A percentile compares a stretch with the other conserved stretches of the same genome.
phyloP scores from a whole-genome alignment of 169 alveolate species.

The Plasmodium yoelii region DNA sequence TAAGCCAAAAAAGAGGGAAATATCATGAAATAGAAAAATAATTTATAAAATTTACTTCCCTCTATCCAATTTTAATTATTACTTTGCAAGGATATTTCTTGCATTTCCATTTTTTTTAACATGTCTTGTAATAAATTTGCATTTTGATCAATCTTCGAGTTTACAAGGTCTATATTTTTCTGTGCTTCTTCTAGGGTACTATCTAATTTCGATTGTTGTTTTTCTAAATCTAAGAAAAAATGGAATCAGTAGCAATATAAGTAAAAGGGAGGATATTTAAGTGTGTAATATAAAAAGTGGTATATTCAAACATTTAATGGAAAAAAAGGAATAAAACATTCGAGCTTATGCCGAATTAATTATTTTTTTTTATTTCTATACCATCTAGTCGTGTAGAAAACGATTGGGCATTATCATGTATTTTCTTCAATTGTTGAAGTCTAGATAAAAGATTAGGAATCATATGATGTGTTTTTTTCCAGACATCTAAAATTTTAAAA shows the following conservation, averaged over 20 bases:
- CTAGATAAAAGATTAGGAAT: conserved; percentile 66
- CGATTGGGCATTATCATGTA: conserved; percentile 73
- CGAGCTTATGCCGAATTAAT: neutral
- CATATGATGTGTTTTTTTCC: conserved; percentile 75
- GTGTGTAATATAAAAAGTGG: neutral
- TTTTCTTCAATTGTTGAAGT: conserved; percentile 46
- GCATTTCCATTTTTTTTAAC: conserved; percentile 27
- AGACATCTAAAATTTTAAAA: conserved; percentile 63
- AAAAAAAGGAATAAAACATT: neutral
- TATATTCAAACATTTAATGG: neutral
- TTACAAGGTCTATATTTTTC: conserved; percentile 25
- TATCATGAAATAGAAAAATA: neutral
- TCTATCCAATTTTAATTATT: neutral
- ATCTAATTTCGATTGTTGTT: conserved; percentile 49
- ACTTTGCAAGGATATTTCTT: neutral
- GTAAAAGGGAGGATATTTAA: neutral
- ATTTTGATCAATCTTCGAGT: conserved; percentile 54
- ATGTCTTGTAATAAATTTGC: conserved; percentile 50
- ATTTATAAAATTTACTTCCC: neutral
- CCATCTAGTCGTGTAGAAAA: conserved; percentile 66
- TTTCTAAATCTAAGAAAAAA: conserved; percentile 45
- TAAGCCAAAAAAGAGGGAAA: neutral
- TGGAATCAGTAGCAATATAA: neutral
- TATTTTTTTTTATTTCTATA: neutral
- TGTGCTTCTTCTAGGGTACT: conserved; percentile 48